Base-by-base conservation (phyloP, 2,329 filamentous ascomycete genomes). In the Diaporthe caulivora region DNA sequence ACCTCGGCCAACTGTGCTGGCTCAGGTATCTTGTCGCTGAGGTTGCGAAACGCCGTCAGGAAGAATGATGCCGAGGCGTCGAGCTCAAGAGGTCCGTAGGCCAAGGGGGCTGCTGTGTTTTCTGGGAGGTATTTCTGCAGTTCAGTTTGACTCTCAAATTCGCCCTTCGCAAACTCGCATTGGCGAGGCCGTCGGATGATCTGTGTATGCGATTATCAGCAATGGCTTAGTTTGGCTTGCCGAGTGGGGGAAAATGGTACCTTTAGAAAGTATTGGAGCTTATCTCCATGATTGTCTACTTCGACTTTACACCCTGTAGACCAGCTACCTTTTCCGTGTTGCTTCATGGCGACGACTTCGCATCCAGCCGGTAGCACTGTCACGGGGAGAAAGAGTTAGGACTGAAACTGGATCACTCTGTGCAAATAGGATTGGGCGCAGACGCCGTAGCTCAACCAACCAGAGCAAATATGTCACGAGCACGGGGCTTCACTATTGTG, bases 1-100 rank as follows among this genome's bases (percentile, higher is more conserved):
- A 74, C 47, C 26, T n/a, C 42, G 5, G 13, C 42, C 18, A 65
- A 24, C 17, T 65, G 60, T n/a, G 40, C 10, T 47, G 60, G 40
- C 60, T 31, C 40, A 2, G 60, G 60, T 6, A 3, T 31, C n/a
- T 65, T n/a, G 17, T 49, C 42, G n/a, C 47, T 47, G 0, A 65
- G 60, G 8, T 65, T 31, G 17, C 60, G 42, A 9, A 65, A 65
- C 21, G 40, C 15, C 15, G 60, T 34, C 18, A 65, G 42, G 47
- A 47, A 65, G 6, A 65, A 65, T 8, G 60, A 58, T 42, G 55
- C 55, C 13, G n/a, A 40, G 29, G 55, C 17, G 21, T 40, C 55
- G 11, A 58, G 55, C 34, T 58, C 55, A 24, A 58, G 55, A 58
- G 55, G 34, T 17, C 55, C 55, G 13, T 58, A 42, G 9, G 34